Percentiles rank a stretch among this genome's conserved stretches.
Conservation (phyloP, 148 eudicot species). For the Vaccinium myrtillus region DNA sequence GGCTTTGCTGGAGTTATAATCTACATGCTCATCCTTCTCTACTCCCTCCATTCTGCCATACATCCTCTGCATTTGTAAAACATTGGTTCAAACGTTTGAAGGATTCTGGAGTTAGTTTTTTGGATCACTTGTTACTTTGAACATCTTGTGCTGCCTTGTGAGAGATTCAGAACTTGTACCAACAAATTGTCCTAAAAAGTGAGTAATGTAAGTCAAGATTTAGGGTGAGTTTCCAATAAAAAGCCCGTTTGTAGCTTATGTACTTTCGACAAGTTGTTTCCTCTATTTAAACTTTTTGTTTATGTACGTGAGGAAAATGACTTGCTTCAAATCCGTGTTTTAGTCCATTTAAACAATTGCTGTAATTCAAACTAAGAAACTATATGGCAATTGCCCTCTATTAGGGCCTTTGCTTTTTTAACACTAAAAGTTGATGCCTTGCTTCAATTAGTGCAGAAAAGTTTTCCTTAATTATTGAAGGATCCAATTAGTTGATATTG, state of each 20-base stretch:
- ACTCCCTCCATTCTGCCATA: conserved; percentile 13
- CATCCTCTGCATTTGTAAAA: background rate
- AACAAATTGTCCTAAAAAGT: background rate
- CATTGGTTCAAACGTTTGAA: background rate
- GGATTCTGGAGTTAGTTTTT: background rate
- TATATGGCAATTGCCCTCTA: background rate
- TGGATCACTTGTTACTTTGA: too few species aligned
- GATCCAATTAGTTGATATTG: background rate
- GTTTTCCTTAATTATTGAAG: background rate
- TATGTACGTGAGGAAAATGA: too few species aligned
- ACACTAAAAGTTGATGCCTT: background rate
- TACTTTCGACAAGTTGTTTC: too few species aligned
- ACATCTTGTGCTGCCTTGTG: too few species aligned
- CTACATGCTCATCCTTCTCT: conserved; percentile 17
- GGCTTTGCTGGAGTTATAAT: conserved; percentile 19
- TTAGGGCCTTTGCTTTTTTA: background rate
- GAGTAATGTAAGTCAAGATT: too few species aligned
- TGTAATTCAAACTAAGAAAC: background rate
- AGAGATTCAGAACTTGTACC: too few species aligned
- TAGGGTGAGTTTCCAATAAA: too few species aligned
- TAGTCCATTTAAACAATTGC: background rate
- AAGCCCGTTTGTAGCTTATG: too few species aligned
- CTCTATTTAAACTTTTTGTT: too few species aligned
- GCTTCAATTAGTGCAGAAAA: background rate
- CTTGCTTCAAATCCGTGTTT: too few species aligned